Base-by-base conservation (phyloP, 176 grass and related monocot species). In the Raddia guianensis region DNA sequence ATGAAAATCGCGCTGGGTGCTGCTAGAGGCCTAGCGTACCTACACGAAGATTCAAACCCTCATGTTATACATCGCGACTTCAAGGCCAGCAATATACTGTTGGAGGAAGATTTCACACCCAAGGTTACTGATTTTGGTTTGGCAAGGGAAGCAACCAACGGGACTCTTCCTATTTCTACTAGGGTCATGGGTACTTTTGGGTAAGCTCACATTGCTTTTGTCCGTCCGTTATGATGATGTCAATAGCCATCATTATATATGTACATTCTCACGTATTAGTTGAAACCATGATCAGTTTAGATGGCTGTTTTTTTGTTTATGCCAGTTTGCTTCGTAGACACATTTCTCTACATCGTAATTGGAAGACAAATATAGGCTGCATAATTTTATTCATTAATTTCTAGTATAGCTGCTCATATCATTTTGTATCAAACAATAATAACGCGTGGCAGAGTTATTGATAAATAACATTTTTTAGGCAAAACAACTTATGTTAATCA, bases 121-220 rank as follows among this genome's bases (percentile, higher is more conserved):
- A 95, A 98, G 86, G 92, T 98, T 79, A 93, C 92, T 49, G 92
- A 98, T 98, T 98, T 98, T 84, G 95, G 95, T 67, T 83, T 98
- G 70, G 95, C 95, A 76, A 93, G 95, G 82, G 95, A 98, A 77
- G 90, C 92, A 89, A 87, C 92, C 58, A 91, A 98, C 82, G 88
- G 83, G 75, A 86, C 67, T 44, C 65, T 89, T 70, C 95, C 87
- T 77, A 93, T 95, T 74, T 93, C 90, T 42, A 98, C 95, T 61
- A 89, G 88, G 47, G 95, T 98, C 47, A 95, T 98, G 95, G 92
- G 95, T 74, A 98, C 92, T 76, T 98, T 98, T 79, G 95, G 95
- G 95, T 98, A 95, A 91, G 5, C 40, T 74, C 49, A 73, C 49
- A 83, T 50, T 6, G 15, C 62, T 51, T 84, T 69, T 79, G 5